Evolutionary conservation across 2,329 filamentous ascomycete species (phyloP).

Genomic region (Spiromastix sp.): DNA sequence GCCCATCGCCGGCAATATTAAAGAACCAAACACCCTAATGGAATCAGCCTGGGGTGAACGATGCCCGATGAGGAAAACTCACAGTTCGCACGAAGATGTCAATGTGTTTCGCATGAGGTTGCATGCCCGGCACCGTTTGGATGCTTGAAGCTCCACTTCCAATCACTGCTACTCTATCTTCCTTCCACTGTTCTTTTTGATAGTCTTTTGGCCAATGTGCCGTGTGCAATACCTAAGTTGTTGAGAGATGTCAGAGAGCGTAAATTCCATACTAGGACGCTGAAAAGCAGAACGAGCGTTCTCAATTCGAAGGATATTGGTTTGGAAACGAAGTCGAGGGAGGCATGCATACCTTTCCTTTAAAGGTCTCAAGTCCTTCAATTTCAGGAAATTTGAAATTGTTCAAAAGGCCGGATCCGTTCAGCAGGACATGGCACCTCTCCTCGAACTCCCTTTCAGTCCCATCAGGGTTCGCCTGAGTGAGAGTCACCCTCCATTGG

Average conservation of each 20-base stretch:
- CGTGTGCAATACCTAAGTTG: slow-evolving; percentile 30
- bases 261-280: too few species aligned
- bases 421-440: slow-evolving; percentile 25
- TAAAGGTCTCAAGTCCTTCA: slow-evolving; percentile 36
- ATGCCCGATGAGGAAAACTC: not conserved
- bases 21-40: slow-evolving; percentile 22
- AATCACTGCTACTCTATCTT: slow-evolving; percentile 26
- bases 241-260: too few species aligned
- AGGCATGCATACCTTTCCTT: slow-evolving; percentile 29
- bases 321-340: too few species aligned
- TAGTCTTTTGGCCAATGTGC: slow-evolving; percentile 34
- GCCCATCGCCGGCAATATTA: slow-evolving; percentile 37
- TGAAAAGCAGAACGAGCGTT: too few species aligned
- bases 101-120: slow-evolving; percentile 29
- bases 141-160: slow-evolving; percentile 30
- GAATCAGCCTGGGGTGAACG: not conserved
- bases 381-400: slow-evolving; percentile 38
- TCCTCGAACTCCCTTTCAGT: slow-evolving; percentile 23
- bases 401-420: slow-evolving; percentile 31
- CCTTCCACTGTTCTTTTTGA: slow-evolving; percentile 30
- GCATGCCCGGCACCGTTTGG: slow-evolving; percentile 30
- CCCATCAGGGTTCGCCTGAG: slow-evolving; percentile 25
- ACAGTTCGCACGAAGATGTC: slow-evolving; percentile 27
- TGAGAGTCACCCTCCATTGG: slow-evolving; percentile 40
- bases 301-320: too few species aligned